phyloP scores from a whole-genome alignment of 2,329 filamentous ascomycete genomes.

The Colletotrichum euphorbiae region DNA sequence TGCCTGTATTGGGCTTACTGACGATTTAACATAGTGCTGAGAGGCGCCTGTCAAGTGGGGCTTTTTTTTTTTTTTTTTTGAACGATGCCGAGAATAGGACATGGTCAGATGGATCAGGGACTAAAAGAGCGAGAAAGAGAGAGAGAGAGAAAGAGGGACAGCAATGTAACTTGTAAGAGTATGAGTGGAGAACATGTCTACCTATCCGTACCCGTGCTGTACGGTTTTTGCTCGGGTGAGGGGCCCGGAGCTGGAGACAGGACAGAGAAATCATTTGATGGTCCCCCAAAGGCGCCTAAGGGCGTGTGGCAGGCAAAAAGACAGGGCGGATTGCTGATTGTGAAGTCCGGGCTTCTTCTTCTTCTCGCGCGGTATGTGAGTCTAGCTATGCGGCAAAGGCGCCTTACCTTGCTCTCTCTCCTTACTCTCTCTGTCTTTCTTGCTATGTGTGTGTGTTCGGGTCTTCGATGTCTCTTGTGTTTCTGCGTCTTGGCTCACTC shows the following conservation, averaged over 20 bases:
- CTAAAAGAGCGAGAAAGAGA: neutral
- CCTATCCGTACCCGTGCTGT: neutral
- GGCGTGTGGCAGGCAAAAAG: neutral
- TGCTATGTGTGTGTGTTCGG: too few species aligned
- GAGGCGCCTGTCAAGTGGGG: too few species aligned
- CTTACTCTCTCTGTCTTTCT: neutral
- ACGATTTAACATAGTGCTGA: too few species aligned
- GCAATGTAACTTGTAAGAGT: slow-evolving; percentile 4
- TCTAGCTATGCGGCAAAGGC: slow-evolving; percentile 35
- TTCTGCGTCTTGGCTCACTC: too few species aligned
- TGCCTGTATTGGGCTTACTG: too few species aligned
- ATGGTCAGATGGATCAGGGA: neutral
- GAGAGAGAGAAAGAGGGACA: neutral
- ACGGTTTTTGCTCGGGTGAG: neutral
- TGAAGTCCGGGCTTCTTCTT: neutral
- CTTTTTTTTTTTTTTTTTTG: too few species aligned
- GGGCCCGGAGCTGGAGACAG: neutral
- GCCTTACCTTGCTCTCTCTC: slow-evolving; percentile 18
- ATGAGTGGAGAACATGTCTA: slow-evolving; percentile 12
- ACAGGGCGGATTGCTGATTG: slow-evolving; percentile 7
- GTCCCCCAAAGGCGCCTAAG: neutral
- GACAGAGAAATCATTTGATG: slow-evolving; percentile 7
- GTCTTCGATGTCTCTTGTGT: too few species aligned
- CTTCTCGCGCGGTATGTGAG: slow-evolving; percentile 26
- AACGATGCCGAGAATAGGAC: neutral